Percentiles rank a stretch among this genome's conserved stretches.
These are phyloP conservation scores for Moniliella sp. DNA, from an alignment of 1,284 basidiomycete genomes.

Conservation along the genomic window DNA sequence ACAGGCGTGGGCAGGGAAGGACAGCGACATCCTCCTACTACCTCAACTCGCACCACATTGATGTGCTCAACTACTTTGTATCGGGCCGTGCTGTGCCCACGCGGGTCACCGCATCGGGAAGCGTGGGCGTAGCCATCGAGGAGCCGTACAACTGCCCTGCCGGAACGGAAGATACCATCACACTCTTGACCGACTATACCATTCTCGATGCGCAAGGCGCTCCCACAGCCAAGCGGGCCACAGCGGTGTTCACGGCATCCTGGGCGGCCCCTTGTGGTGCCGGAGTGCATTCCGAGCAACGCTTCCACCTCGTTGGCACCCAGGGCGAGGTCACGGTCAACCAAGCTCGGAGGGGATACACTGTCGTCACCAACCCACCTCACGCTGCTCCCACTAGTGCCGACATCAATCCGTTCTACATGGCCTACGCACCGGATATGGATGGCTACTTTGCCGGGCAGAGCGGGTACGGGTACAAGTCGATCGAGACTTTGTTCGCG, in stretches of 20 bases:
- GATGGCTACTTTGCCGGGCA: slow-evolving; percentile 78
- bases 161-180: slow-evolving; percentile 78
- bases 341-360: slow-evolving; percentile 78
- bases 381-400: slow-evolving; percentile 4
- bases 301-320: slow-evolving; percentile 43
- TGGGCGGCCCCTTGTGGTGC: slow-evolving; percentile 38
- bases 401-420: slow-evolving; percentile 69
- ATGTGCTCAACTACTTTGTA: slow-evolving; percentile 49
- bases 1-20: slow-evolving; percentile 73
- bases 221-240: slow-evolving; percentile 39
- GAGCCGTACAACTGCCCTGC: slow-evolving; percentile 63
- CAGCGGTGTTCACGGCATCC: slow-evolving; percentile 61
- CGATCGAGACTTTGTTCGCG: slow-evolving; percentile 68
- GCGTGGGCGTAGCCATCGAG: slow-evolving; percentile 64
- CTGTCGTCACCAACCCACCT: slow-evolving; percentile 47
- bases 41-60: slow-evolving; percentile 72
- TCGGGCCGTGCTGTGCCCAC: slow-evolving; percentile 47
- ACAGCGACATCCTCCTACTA: slow-evolving; percentile 53
- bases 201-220: slow-evolving; percentile 37
- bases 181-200: slow-evolving; percentile 75
- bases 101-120: slow-evolving; percentile 64
- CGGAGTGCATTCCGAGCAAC: slow-evolving; percentile 56
- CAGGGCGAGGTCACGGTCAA: slow-evolving; percentile 72
- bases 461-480: slow-evolving; percentile 66
- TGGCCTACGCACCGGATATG: slow-evolving; percentile 78